Evolutionary conservation across 83 land plant species (phyloP), one percentile per base, ranked within the genome.

Genomic region (Larix sibirica): DNA sequence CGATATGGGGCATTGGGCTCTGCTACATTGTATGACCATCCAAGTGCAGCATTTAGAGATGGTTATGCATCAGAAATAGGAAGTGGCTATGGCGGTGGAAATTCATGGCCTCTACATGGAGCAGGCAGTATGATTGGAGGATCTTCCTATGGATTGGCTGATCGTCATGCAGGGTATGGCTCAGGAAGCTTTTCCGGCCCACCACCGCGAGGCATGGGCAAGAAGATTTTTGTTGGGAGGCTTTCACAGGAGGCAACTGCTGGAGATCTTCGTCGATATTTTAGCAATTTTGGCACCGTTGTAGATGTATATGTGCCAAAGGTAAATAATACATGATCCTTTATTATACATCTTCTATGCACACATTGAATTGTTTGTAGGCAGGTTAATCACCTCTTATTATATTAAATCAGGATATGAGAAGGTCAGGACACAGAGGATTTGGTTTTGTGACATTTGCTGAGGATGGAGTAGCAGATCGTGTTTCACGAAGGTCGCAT

Each of bases 371-470:
- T 73, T 73, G 56, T 73, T 73, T 21, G 77, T 42, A 38, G 21
- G 77, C 3, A 40, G n/a, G 20, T 50, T 73, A 6, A 69, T 73
- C 9, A 42, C 17, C 3, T 47, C 40, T 76, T 4, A 0, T 47
- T 81, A n/a, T 62, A 58, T 66, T 82, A 33, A 42, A 70, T 62
- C 84, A 94, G 96, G 96, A 94, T 70, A 91, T 94, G 12, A 92
- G 90, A 81, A 88, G 92, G 84, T 74, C 83, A n/a, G 96, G 96
- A 7, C 96, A 94, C 58, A 85, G 96, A 71, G 96, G 96, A 28
- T 94, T 94, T 87, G 96, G 94, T 77, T 94, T 94, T 90, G 96
- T 94, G 8, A 94, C 96, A 21, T 94, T 92, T 90, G 89, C 93
- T 74, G 96, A 94, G 42, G 96, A 92, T 74, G 93, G 94, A 85